phyloP scores from a whole-genome alignment of 1,284 basidiomycete species.

The Cutaneotrichosporon sp. region DNA sequence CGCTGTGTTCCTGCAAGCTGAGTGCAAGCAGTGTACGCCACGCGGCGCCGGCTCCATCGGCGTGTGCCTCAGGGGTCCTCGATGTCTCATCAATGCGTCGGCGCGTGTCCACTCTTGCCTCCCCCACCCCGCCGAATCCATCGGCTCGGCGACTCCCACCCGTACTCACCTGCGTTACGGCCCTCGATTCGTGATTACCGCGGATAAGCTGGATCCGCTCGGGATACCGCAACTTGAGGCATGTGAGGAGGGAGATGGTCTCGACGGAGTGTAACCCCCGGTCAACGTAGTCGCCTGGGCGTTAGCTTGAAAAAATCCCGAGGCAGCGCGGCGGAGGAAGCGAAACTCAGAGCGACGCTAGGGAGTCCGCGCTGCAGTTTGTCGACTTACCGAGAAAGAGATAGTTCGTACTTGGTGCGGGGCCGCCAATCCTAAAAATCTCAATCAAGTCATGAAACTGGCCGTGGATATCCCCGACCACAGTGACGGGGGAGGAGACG shows the following conservation, averaged over 20 bases:
- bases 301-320: neutral
- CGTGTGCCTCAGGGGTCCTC: conserved; percentile 38
- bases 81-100: conserved; percentile 24
- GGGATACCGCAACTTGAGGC: conserved; percentile 94
- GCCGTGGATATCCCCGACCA: conserved; percentile 96
- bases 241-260: conserved; percentile 94
- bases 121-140: too few relatives aligned
- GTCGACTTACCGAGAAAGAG: conserved; percentile 81
- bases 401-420: conserved; percentile 94
- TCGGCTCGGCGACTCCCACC: too few relatives aligned
- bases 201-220: conserved; percentile 94
- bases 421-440: conserved; percentile 97
- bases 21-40: conserved; percentile 17
- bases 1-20: conserved; percentile 16
- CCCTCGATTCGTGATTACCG: conserved; percentile 96
- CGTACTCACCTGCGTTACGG: conserved; percentile 82
- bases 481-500: conserved; percentile 95
- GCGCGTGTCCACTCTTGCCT: too few relatives aligned
- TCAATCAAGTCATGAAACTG: conserved; percentile 99
- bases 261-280: conserved; percentile 96
- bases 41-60: conserved; percentile 10
- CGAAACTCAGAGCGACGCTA: neutral
- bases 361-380: too few relatives aligned
- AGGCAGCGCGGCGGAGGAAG: too few relatives aligned
- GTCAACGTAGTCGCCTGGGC: conserved; percentile 94